Base-by-base conservation (phyloP, 192 early-diverging fungal species). In the Pilobolus umbonatus region DNA sequence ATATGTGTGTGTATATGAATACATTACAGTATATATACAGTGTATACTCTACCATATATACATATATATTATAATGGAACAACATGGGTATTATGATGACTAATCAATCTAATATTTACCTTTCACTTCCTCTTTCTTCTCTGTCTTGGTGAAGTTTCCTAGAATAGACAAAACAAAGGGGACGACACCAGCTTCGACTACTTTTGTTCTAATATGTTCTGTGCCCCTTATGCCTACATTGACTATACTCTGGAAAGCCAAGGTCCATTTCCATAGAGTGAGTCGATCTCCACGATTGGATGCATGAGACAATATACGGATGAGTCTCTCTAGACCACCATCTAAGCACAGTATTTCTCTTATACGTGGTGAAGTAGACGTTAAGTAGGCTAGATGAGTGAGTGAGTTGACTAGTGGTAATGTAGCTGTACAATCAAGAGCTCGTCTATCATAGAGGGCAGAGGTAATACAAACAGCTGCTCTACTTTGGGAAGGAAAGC, bases 371-470 rank as follows among this genome's bases (percentile, higher is more conserved):
- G 86, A 86, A 9, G 88, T 85, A 36, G 83, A 80, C 0, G 92
- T 94, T 51, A 95, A 76, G 66, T 95, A 92, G 36, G 82, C 83
- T 35, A 98, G 83, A 72, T 95, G 88, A 42, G 85, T 87, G 7
- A 98, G 81, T n/a, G 93, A 93, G 61, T 90, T 91, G 60, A 90
- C 85, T 53, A 98, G 82, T 24, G 93, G 85, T 62, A 91, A 75
- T 52, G 83, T 85, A 65, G 91, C 91, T 15, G 92, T 91, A 68
- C 87, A 89, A 64, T 91, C 86, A 9, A 98, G 80, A 25, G 92
- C 95, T 60, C 95, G 85, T 63, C 94, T 86, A 76, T 98, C 95
- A 71, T 95, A 98, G 53, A 88, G 83, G 14, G 85, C 82, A 14
- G 84, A 84, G 14, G 86, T 87, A 57, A 91, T 89, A 46, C 85